Evolutionary conservation across 148 eudicot genomes (phyloP), one percentile per base, ranked within the genome.

Genomic region (Chenopodium quinoa): DNA sequence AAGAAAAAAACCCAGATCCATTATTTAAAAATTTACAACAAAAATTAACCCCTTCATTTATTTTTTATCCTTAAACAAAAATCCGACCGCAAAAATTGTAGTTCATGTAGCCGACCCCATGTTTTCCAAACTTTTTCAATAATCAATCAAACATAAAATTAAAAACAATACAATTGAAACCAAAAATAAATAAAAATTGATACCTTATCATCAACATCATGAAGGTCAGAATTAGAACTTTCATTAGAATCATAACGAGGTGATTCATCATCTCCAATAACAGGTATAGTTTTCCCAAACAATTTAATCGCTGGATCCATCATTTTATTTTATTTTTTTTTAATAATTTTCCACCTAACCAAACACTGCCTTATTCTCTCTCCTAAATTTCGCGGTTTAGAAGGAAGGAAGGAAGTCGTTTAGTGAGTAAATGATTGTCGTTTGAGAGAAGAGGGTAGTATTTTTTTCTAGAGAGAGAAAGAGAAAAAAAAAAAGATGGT

Each of bases 221-320:
- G 78, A 0, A 65, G 75, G 0, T 58, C 81, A 64, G 82, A 73
- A 76, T 73, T 62, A 65, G 75, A 76, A 12, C 80, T 78, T 0
- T 64, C 75, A 80, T 75, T 75, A 32, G 83, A 81, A 5, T 67
- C 75, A 64, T 47, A 17, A 40, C 71, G 69, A 23, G 79, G 71
- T 69, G 79, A 75, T 37, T 56, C 34, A 72, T 78, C 84, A 86
- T 84, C 92, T 67, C 72, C 83, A 58, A 86, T n/a, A 19, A 82
- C 81, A 56, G 82, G 91, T 82, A 95, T 93, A 82, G 88, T 89
- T 78, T 86, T 89, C 46, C 99, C 99, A 47, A 95, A 95, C 75
- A 95, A 85, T 86, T 89, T 95, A 81, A 95, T 84, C 60, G 93
- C 92, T 23, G 94, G 90, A 77, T 92, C 89, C 85, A 81, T 71